Conservation (phyloP, 148 eudicot species). For the Fagopyrum esculentum region DNA sequence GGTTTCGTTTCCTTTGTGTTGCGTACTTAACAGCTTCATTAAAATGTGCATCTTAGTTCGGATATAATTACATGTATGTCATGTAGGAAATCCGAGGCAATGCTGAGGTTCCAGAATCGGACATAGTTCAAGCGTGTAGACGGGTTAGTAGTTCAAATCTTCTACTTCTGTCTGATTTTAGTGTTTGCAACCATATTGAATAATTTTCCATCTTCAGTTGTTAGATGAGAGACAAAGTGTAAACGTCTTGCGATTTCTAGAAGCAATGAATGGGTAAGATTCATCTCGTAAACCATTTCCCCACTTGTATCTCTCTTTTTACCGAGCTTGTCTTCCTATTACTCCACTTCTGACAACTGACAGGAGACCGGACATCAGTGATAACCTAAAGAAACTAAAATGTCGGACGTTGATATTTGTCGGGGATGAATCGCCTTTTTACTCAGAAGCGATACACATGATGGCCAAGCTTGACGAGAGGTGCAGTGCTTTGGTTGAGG, state of each 20-base stretch:
- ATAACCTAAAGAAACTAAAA: conserved; percentile 58
- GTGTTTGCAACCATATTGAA: neutral
- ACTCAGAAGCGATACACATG: conserved; percentile 82
- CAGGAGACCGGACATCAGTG: conserved; percentile 84
- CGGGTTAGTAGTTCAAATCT: conserved; percentile 43
- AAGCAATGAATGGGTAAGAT: conserved; percentile 72
- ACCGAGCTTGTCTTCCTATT: conserved; percentile 3
- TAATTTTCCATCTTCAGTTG: conserved; percentile 42
- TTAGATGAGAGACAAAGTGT: conserved; percentile 56
- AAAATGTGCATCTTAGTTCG: neutral
- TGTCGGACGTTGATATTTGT: conserved; percentile 80
- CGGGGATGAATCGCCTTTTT: conserved; percentile 90
- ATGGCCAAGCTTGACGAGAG: conserved; percentile 81
- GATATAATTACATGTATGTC: neutral
- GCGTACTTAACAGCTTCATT: neutral
- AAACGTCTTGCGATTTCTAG: conserved; percentile 69
- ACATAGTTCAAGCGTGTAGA: conserved; percentile 65
- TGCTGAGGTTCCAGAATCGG: conserved; percentile 62
- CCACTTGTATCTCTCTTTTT: neutral
- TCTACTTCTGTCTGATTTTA: neutral
- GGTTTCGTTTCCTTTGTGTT: conserved; percentile 7
- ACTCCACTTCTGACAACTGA: neutral
- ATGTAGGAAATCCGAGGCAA: conserved; percentile 69
- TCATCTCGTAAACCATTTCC: neutral
- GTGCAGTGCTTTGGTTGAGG: conserved; percentile 91